Evolutionary conservation across 345 rosid genomes (phyloP), one percentile per base, ranked within the genome.

Genomic region (Populus pruinosa): DNA sequence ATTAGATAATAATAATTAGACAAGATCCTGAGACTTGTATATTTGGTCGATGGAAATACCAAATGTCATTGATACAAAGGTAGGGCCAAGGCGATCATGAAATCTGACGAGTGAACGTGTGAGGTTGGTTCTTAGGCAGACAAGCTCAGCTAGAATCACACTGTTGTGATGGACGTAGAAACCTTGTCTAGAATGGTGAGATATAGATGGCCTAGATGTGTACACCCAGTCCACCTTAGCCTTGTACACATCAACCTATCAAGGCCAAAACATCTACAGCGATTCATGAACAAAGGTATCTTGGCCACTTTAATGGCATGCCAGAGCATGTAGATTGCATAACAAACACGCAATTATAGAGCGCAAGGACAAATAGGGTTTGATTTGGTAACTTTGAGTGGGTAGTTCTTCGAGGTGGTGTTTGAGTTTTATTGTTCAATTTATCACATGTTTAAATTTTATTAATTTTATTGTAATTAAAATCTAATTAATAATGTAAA

Each of bases 81-180:
- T 78, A 55, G 69, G 61, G 73, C 29, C 67, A 17, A 29, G 49
- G 38, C 63, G 73, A 82, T 68, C 27, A 56, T 67, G 67, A 72
- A 23, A 47, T 44, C 47, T 61, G 71, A 67, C 3, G 33, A 29
- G 39, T 43, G 70, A 67, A 82, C 79, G 73, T 82, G 79, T 2
- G 64, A 67, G 82, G 82, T 67, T 75, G 66, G 73, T 21, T 16
- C 6, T 75, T 10, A 14, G 39, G 70, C 56, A 10, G 69, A 78
- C 81, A 49, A 64, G 16, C 68, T 25, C 23, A 27, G 21, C 13
- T 64, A 38, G 11, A 66, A 44, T 33, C 53, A 18, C 2, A 8
- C 35, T 44, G 36, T 35, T 44, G 17, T 36, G 35, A 29, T 12
- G 23, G 16, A 35, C 33, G 71, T 38, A 21, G 38, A 39, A 43